Conservation (phyloP, 306 rosid species). For the Comarum palustre region DNA sequence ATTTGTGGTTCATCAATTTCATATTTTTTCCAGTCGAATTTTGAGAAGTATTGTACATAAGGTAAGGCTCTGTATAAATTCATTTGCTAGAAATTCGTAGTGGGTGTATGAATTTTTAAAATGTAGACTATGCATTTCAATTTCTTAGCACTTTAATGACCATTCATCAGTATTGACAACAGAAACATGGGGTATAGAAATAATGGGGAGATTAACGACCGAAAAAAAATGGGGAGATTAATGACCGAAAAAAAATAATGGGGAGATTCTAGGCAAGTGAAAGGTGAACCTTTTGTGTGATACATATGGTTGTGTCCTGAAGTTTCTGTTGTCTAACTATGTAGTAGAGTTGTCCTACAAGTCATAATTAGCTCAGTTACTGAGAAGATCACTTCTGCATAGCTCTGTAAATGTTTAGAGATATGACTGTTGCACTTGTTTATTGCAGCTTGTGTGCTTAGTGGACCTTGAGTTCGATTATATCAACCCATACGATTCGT, state of each 20-base stretch:
- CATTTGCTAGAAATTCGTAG: neutral
- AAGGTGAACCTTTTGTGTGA: neutral
- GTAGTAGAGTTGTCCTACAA: neutral
- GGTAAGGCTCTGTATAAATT: neutral
- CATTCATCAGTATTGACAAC: neutral
- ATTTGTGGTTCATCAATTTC: neutral
- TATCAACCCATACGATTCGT: constrained; percentile 85
- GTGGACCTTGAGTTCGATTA: constrained; percentile 87
- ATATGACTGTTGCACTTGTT: constrained; percentile 15
- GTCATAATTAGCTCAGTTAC: neutral
- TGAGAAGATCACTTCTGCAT: neutral
- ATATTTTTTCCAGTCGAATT: neutral
- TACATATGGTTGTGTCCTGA: neutral
- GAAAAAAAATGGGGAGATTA: neutral
- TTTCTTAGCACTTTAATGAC: neutral
- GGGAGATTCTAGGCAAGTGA: neutral
- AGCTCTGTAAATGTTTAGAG: neutral
- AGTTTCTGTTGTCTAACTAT: neutral
- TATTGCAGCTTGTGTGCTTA: constrained; percentile 79
- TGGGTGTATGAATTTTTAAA: neutral
- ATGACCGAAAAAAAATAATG: too few species aligned
- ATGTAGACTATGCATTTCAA: neutral
- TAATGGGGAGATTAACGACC: neutral
- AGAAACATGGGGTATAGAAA: neutral
- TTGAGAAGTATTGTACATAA: neutral